These are phyloP conservation scores for Calcarisporium arbuscula DNA, from an alignment of 2,329 filamentous ascomycete species.

Conservation along the genomic window DNA sequence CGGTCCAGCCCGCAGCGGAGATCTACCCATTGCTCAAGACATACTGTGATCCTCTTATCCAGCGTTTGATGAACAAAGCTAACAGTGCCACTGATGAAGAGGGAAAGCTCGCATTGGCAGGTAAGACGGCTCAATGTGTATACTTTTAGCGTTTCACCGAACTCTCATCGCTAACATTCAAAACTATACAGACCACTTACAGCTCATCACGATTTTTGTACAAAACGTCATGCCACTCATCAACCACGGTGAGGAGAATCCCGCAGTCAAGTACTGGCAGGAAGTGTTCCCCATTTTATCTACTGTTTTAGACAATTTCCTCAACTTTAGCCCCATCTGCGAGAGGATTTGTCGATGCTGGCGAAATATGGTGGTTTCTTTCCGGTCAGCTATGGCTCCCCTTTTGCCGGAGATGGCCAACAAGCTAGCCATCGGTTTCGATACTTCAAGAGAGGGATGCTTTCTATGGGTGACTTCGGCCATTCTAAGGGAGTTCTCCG, in stretches of 20 bases:
- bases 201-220: constrained; percentile 86
- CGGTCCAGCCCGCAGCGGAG: constrained; percentile 73
- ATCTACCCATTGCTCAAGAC: constrained; percentile 82
- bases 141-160: no score
- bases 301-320: constrained; percentile 82
- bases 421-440: constrained; percentile 80
- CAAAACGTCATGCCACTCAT: constrained; percentile 72
- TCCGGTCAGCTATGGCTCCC: constrained; percentile 81
- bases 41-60: constrained; percentile 87
- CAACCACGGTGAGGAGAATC: constrained; percentile 67
- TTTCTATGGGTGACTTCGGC: constrained; percentile 98
- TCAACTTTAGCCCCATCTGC: constrained; percentile 78
- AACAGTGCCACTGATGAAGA: constrained; percentile 78
- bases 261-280: constrained; percentile 91
- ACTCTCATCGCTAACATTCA: constrained; percentile 12
- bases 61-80: constrained; percentile 78
- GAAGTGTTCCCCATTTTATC: constrained; percentile 86
- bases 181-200: constrained; percentile 71
- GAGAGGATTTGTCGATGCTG: constrained; percentile 93
- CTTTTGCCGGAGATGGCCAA: constrained; percentile 80
- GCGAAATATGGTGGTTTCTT: constrained; percentile 95
- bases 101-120: constrained; percentile 78
- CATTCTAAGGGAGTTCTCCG: constrained; percentile 90
- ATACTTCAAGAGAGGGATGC: constrained; percentile 81
- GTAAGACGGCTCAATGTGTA: constrained; percentile 35